Conservation (phyloP, 139 green algal genomes). For the Ettlia oleoabundans region DNA sequence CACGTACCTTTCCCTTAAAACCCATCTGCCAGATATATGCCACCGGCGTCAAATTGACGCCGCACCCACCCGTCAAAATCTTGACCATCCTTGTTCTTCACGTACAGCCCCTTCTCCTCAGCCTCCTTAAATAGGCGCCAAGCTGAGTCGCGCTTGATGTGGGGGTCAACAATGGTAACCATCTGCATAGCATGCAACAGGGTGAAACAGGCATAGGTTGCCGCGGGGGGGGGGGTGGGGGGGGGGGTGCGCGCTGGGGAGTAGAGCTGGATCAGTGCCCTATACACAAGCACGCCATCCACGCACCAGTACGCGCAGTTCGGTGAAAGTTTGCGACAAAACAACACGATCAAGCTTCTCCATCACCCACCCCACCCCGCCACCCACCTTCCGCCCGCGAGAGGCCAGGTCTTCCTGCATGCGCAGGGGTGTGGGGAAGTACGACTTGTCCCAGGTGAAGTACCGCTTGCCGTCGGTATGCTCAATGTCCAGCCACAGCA, state of each 20-base stretch:
- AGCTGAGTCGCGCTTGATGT: constrained; percentile 91
- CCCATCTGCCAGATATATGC: too few species aligned
- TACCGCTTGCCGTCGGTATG: constrained; percentile 95
- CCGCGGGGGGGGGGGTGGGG: too few species aligned
- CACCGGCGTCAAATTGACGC: too few species aligned
- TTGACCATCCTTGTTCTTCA: constrained; percentile 80
- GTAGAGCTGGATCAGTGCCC: too few species aligned
- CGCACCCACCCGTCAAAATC: constrained; percentile 89
- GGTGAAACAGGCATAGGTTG: background rate
- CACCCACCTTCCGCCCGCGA: constrained; percentile 69
- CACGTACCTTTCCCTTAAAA: too few species aligned
- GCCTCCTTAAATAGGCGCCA: constrained; percentile 93
- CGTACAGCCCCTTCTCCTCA: constrained; percentile 78
- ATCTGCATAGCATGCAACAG: constrained; percentile 60
- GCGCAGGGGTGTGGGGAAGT: constrained; percentile 83
- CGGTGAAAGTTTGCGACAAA: too few species aligned
- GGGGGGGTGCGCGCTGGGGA: background rate
- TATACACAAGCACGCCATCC: background rate
- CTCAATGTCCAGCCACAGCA: constrained; percentile 99
- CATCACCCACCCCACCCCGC: background rate
- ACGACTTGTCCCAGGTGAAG: constrained; percentile 92
- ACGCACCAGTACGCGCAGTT: too few species aligned
- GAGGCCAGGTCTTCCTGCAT: constrained; percentile 84
- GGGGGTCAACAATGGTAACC: constrained; percentile 99
- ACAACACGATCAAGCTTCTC: background rate